phyloP scores from a whole-genome alignment of 225 moss, liverwort and hornwort species.

The Bryum argenteum region DNA sequence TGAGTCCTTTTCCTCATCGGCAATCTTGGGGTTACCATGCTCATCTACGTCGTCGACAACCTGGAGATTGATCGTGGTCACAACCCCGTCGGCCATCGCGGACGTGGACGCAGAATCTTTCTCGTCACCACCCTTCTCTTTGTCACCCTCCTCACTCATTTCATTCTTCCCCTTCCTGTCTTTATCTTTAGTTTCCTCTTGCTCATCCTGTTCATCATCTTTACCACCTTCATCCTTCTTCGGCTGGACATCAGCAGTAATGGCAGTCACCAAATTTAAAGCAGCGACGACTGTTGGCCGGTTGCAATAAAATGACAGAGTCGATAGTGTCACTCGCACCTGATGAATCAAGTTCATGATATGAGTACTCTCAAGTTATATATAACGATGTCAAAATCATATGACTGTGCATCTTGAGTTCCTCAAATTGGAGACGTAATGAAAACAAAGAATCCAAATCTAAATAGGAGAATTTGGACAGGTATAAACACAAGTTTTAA shows the following conservation, averaged over 20 bases:
- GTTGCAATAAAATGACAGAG: conserved; percentile 82
- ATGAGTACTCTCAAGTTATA: not conserved
- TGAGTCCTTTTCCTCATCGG: conserved; percentile 61
- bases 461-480: too few species aligned
- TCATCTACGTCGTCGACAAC: conserved; percentile 61
- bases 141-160: conserved; percentile 17
- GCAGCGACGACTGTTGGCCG: conserved; percentile 81
- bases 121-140: conserved; percentile 33
- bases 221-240: conserved; percentile 37
- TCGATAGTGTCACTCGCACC: conserved; percentile 77
- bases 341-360: conserved; percentile 35
- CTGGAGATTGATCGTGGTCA: conserved; percentile 72
- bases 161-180: conserved; percentile 15
- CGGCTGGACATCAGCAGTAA: conserved; percentile 67
- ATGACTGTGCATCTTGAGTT: not conserved
- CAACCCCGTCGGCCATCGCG: conserved; percentile 60
- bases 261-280: conserved; percentile 78
- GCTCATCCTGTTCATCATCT: conserved; percentile 19
- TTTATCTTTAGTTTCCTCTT: conserved; percentile 16
- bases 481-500: not conserved
- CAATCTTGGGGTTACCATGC: conserved; percentile 48
- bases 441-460: not conserved
- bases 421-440: not conserved
- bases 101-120: conserved; percentile 47
- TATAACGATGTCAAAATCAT: not conserved